A percentile compares a stretch with the other conserved stretches of the same genome.
Conservation (phyloP, 805 yeast genomes). For the Suhomyces prunicola region DNA sequence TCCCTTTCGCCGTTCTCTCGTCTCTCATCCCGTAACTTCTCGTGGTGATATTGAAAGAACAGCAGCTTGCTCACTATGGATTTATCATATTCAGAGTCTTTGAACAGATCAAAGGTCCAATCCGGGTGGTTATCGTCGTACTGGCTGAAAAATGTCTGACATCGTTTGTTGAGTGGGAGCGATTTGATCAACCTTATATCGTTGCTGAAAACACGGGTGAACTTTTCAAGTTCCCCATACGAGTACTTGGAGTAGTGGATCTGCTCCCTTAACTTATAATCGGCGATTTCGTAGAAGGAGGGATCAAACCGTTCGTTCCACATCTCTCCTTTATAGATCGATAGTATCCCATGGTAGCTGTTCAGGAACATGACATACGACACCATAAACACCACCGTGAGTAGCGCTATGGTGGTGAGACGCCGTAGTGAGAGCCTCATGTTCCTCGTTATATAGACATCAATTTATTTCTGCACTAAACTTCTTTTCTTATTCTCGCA, state of each 20-base stretch:
- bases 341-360: not conserved
- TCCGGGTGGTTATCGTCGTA: constrained; percentile 17
- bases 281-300: constrained; percentile 10
- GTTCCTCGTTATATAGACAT: not conserved
- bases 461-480: not conserved
- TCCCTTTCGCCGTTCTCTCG: not conserved
- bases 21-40: not conserved
- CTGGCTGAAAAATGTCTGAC: constrained; percentile 23
- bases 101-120: constrained; percentile 17
- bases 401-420: not conserved
- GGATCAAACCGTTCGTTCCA: constrained; percentile 6
- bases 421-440: constrained; percentile 9
- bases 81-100: constrained; percentile 17
- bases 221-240: constrained; percentile 17
- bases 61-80: constrained; percentile 16
- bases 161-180: constrained; percentile 18
- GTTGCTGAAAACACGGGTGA: constrained; percentile 8
- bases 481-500: not conserved
- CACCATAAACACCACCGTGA: not conserved
- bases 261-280: constrained; percentile 10
- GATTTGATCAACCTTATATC: constrained; percentile 6
- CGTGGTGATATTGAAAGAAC: constrained; percentile 7
- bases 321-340: not conserved
- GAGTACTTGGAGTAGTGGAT: constrained; percentile 26
- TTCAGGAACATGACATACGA: not conserved